phyloP scores from a whole-genome alignment of 1,284 basidiomycete genomes.

The Ganoderma lucidum region DNA sequence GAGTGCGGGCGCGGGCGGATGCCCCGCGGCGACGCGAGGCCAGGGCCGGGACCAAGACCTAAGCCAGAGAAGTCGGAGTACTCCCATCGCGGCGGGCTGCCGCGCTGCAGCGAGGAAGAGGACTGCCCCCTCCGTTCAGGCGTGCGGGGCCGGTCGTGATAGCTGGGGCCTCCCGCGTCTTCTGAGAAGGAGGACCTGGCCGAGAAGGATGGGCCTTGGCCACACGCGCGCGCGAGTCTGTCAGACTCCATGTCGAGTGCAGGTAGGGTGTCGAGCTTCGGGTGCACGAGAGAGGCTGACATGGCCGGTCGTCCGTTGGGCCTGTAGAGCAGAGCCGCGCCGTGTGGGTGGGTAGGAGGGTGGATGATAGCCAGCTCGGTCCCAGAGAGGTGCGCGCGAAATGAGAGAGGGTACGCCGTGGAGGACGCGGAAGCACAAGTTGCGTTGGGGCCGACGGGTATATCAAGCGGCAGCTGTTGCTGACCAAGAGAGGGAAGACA shows the following conservation, averaged over 20 bases:
- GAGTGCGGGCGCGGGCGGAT: conserved; percentile 28
- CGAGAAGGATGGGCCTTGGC: conserved; percentile 33
- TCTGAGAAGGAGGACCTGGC: conserved; percentile 8
- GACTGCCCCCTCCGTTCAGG: neutral
- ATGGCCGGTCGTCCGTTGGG: conserved; percentile 6
- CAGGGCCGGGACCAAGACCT: neutral
- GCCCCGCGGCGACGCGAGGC: conserved; percentile 4
- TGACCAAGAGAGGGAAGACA: conserved; percentile 3
- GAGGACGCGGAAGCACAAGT: neutral
- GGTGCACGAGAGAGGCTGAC: conserved; percentile 15
- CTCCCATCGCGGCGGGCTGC: conserved; percentile 11
- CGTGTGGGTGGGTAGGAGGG: conserved; percentile 10
- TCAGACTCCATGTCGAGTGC: conserved; percentile 38
- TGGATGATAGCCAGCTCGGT: neutral
- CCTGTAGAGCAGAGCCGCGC: conserved; percentile 1
- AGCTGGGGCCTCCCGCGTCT: neutral
- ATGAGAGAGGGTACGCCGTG: neutral
- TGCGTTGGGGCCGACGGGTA: neutral
- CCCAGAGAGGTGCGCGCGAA: neutral
- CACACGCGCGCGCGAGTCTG: conserved; percentile 41
- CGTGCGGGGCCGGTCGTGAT: neutral
- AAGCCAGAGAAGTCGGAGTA: conserved; percentile 10
- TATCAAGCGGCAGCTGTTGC: neutral
- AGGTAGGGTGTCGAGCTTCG: conserved; percentile 24
- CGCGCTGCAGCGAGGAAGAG: neutral